Evolutionary conservation across 2,329 filamentous ascomycete species (phyloP).

Genomic region (Cercospora canescens): DNA sequence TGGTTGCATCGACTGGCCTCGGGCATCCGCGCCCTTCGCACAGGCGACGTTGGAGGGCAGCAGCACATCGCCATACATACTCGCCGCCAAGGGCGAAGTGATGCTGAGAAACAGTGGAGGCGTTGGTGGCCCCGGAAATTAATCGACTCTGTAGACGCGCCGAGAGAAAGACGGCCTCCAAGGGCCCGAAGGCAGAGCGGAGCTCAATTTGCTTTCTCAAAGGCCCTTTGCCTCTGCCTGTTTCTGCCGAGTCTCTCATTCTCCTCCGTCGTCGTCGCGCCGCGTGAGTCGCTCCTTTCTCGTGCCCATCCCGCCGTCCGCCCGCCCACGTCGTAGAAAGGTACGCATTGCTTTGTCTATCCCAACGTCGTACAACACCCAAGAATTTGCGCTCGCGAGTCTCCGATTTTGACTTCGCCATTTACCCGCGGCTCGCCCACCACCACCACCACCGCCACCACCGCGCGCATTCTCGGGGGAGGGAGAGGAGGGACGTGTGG

Average conservation of each 20-base stretch:
- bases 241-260: slow-evolving; percentile 5
- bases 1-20: not conserved
- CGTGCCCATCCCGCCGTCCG: not conserved
- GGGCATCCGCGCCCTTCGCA: not conserved
- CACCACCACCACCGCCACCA: not conserved
- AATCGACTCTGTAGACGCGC: slow-evolving; percentile 10
- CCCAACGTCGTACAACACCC: slow-evolving; percentile 1
- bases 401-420: slow-evolving; percentile 6
- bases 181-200: slow-evolving; percentile 11
- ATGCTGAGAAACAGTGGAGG: not conserved
- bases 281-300: slow-evolving; percentile 12
- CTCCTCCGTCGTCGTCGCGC: not conserved
- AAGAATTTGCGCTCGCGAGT: slow-evolving; percentile 3
- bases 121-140: slow-evolving; percentile 9
- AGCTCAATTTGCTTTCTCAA: slow-evolving; percentile 12
- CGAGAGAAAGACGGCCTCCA: slow-evolving; percentile 8
- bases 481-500: not conserved
- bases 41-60: not conserved
- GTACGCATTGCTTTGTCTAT: slow-evolving; percentile 6
- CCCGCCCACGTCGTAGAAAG: not conserved
- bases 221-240: slow-evolving; percentile 8
- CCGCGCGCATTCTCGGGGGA: not conserved
- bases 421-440: slow-evolving; percentile 3
- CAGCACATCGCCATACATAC: not conserved
- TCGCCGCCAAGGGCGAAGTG: not conserved